A percentile compares a stretch with the other conserved stretches of the same genome.
Conservation (phyloP, 192 early-diverging fungal species). For the Backusella circina region DNA sequence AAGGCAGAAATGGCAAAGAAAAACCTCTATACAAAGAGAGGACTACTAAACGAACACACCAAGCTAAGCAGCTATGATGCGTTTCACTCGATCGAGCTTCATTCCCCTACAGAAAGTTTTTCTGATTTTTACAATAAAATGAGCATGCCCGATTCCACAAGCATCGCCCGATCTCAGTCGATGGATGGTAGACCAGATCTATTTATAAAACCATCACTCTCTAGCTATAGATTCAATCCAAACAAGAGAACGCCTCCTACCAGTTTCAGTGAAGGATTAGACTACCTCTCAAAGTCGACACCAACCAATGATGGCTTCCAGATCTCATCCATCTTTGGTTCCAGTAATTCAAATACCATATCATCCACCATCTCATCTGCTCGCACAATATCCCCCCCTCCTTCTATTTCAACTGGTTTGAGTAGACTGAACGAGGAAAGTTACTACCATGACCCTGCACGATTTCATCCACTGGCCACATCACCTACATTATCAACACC, state of each 20-base stretch:
- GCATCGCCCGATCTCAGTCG: neutral
- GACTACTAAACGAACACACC: conserved; percentile 28
- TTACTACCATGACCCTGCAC: neutral
- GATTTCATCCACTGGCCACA: neutral
- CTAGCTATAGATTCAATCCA: neutral
- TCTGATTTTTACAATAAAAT: neutral
- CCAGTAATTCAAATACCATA: neutral
- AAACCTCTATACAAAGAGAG: conserved; percentile 92
- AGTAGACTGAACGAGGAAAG: neutral
- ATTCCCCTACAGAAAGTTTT: neutral
- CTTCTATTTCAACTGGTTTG: conserved; percentile 2
- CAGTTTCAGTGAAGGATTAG: neutral
- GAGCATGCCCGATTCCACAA: neutral
- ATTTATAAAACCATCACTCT: neutral
- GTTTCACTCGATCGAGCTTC: neutral
- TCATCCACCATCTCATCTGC: neutral
- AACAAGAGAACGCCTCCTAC: neutral
- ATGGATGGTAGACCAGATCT: neutral
- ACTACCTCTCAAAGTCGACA: conserved; percentile 22
- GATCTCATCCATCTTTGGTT: neutral
- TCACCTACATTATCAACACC: neutral
- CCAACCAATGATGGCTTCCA: neutral
- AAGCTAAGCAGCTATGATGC: neutral
- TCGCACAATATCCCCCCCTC: neutral
- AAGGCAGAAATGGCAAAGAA: conserved; percentile 99